Percentiles rank a stretch among this genome's conserved stretches.
These are phyloP conservation scores for Starmerella bombicola DNA, from an alignment of 805 yeast genomes.

Conservation along the genomic window DNA sequence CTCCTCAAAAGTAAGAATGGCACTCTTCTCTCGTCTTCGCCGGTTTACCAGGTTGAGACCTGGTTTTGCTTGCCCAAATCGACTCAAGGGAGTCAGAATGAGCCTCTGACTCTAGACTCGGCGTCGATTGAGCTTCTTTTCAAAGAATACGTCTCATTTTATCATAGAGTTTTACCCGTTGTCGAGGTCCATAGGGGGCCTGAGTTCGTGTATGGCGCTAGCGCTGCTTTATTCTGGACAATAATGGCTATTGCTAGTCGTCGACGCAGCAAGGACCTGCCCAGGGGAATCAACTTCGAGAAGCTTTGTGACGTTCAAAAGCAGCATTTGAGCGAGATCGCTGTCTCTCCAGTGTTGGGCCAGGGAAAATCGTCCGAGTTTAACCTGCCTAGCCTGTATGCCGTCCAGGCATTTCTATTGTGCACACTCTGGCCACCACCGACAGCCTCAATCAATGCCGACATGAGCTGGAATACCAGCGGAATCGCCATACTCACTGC, in stretches of 20 bases:
- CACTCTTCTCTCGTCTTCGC: neutral
- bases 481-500: conserved; percentile 92
- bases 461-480: conserved; percentile 88
- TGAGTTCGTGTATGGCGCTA: conserved; percentile 59
- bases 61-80: conserved; percentile 51
- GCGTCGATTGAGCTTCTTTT: conserved; percentile 51
- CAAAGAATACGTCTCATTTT: conserved; percentile 56
- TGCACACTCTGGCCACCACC: conserved; percentile 94
- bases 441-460: conserved; percentile 88
- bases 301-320: conserved; percentile 58
- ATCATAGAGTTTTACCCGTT: conserved; percentile 79
- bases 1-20: neutral
- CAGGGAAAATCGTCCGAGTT: conserved; percentile 30
- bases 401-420: conserved; percentile 82
- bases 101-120: conserved; percentile 49
- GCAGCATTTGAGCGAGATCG: conserved; percentile 69
- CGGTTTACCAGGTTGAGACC: conserved; percentile 6
- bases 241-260: conserved; percentile 75
- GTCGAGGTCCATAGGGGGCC: conserved; percentile 76
- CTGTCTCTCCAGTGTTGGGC: conserved; percentile 75
- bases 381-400: conserved; percentile 81
- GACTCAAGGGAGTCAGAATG: conserved; percentile 30
- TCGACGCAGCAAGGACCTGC: conserved; percentile 33
- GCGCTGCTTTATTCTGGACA: conserved; percentile 91
- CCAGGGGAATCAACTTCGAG: conserved; percentile 36